Evolutionary conservation across 352 stramenopile genomes (phyloP), one percentile per base, ranked within the genome.

Genomic region (Globisporangium paddicum): DNA sequence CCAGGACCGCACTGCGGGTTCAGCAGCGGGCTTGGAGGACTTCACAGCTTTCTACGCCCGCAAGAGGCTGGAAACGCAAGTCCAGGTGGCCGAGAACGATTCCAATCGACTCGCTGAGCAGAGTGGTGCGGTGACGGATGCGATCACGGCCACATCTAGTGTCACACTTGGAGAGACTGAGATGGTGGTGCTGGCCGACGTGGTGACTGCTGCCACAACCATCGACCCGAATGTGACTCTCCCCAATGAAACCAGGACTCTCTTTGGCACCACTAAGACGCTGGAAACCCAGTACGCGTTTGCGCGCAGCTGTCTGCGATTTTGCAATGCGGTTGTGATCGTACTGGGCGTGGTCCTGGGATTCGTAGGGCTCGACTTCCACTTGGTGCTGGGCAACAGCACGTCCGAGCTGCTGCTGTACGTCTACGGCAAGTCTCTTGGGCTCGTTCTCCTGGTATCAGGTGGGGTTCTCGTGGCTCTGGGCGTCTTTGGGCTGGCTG

Each of bases 371-470:
- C 53, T 84, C 5, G 75, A 87, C 32, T 76, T 87, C 18, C 55
- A 71, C 28, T 67, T 75, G 38, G 72, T 87, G 5, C 65, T 87
- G 25, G 77, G 77, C 30, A 75, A 80, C 32, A 85, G 66, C 21
- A 78, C 77, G n/a, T 58, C 67, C 0, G 77, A 84, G 44, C 25
- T 83, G 34, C 69, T 82, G 25, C 46, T 87, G 0, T 80, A 76
- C 18, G 55, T 87, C 18, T 87, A 81, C 16, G 66, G 75, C 13
- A 68, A 74, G 10, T 38, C 58, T 1, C 55, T 83, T 6, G 77
- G 72, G 11, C 42, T 76, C 10, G 55, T 65, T 2, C 34, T 86
- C 2, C 47, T 69, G 0, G 45, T 55, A 0, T 64, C 70, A 28
- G 75, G 77, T 18, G 53, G 38, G 3, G 37, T 71, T 0, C 42